These are phyloP conservation scores for Flaveria linearis DNA, from an alignment of 129 eudicot species.

Conservation along the genomic window DNA sequence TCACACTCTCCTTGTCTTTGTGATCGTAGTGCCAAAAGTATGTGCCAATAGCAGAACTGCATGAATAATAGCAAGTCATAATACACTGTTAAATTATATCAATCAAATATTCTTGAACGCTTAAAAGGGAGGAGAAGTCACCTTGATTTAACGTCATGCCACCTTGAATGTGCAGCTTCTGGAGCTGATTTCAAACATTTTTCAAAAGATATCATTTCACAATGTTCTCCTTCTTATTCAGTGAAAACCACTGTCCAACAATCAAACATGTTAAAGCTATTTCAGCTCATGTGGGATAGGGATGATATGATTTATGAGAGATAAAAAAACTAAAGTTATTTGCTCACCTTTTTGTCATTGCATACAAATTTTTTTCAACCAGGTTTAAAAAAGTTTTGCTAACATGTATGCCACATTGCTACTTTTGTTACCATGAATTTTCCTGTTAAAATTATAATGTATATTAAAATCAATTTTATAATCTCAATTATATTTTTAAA, in stretches of 20 bases:
- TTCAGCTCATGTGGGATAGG: not conserved
- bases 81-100: not conserved
- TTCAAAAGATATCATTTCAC: constrained; percentile 15
- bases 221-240: not conserved
- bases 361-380: too few relatives aligned
- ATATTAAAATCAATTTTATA: too few relatives aligned
- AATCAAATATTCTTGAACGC: not conserved
- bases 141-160: not conserved
- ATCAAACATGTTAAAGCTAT: not conserved
- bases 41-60: not conserved
- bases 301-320: not conserved
- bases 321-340: too few relatives aligned
- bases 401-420: too few relatives aligned
- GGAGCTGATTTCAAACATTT: not conserved
- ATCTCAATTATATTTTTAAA: too few relatives aligned
- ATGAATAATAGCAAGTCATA: not conserved
- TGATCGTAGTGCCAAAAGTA: not conserved
- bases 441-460: too few relatives aligned
- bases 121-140: not conserved
- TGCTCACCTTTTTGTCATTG: too few relatives aligned
- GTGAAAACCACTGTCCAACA: constrained; percentile 16
- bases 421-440: too few relatives aligned
- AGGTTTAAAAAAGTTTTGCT: too few relatives aligned
- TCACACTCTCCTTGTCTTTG: not conserved
- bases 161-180: not conserved